Evolutionary conservation across 805 yeast genomes (phyloP), one percentile per base, ranked within the genome.

Genomic region (Cephaloascus albidus): DNA sequence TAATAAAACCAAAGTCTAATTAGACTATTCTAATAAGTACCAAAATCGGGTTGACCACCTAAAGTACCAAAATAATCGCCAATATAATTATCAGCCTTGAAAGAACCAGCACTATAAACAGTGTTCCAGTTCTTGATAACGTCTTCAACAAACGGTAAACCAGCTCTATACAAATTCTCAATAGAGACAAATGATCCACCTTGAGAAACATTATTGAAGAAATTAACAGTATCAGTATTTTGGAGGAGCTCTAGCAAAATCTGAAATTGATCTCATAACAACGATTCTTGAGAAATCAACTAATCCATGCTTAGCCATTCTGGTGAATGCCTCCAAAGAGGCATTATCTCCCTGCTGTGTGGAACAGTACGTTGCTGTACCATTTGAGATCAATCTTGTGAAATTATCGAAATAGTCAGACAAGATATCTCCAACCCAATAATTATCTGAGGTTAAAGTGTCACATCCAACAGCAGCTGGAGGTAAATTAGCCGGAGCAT

Each of bases 261-360:
- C 81, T 3, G 81, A 73, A 45, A 74, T 74, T 36, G 81, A 64
- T 63, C 84, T 74, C 75, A 76, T 61, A 20, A 76, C 63, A 10
- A 77, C 74, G 43, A 78, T 63, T 58, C 84, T 70, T 43, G 68
- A 58, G 53, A 58, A 78, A 54, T 76, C 81, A 38, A 73, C 75
- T 43, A 76, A 62, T 8, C 79, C 81, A 46, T 61, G 63, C 43
- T 60, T 61, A 43, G 72, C 73, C 50, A 71, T 67, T 61, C 85
- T 70, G 36, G 74, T 48, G 41, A 78, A 55, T 6, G 76, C 74
- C 54, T 78, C 83, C 50, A 78, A 67, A 14, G 79, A 63, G 15
- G 85, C 85, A 52, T 76, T 74, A 52, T 79, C 85, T 55, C 79
- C 85, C 55, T 78, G 83, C 40, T 80, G 81, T 35, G 82, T 70